Conservation (phyloP, 305 asterid species). For the Fraxinus baroniana region DNA sequence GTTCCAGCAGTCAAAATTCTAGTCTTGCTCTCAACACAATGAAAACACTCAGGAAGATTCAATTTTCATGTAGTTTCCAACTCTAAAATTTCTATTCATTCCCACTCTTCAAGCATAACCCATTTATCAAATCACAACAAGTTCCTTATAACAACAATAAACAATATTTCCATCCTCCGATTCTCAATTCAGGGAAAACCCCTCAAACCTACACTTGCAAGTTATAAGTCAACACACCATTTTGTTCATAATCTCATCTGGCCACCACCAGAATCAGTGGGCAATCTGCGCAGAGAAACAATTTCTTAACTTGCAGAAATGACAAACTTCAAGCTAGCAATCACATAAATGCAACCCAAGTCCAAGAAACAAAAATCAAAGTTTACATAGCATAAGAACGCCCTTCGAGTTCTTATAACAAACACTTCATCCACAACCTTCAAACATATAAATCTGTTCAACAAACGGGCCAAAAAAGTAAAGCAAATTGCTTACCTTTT, state of each 20-base stretch:
- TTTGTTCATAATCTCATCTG: not conserved
- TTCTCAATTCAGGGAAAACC: not conserved
- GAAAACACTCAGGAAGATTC: not conserved
- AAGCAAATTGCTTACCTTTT: not conserved
- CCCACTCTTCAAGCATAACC: constrained; percentile 14
- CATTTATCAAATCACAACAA: constrained; percentile 7
- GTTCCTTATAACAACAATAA: too few species aligned
- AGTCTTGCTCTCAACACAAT: not conserved
- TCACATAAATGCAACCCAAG: constrained; percentile 16
- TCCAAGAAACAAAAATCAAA: constrained; percentile 19
- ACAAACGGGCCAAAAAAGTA: not conserved
- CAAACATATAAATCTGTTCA: not conserved
- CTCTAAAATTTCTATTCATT: not conserved
- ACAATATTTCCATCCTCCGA: too few species aligned
- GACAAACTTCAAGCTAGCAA: constrained; percentile 3
- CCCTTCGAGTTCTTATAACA: not conserved
- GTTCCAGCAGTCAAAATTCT: not conserved
- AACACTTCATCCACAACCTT: not conserved
- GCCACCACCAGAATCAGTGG: not conserved
- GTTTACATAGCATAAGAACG: not conserved
- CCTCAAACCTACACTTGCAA: not conserved
- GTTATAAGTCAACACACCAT: constrained; percentile 15
- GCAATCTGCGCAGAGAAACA: not conserved
- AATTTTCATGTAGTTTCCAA: not conserved
- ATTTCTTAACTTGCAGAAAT: not conserved